Evolutionary conservation across 371 early-diverging fungal genomes (phyloP).

Genomic region (Apophysomyces variabilis): DNA sequence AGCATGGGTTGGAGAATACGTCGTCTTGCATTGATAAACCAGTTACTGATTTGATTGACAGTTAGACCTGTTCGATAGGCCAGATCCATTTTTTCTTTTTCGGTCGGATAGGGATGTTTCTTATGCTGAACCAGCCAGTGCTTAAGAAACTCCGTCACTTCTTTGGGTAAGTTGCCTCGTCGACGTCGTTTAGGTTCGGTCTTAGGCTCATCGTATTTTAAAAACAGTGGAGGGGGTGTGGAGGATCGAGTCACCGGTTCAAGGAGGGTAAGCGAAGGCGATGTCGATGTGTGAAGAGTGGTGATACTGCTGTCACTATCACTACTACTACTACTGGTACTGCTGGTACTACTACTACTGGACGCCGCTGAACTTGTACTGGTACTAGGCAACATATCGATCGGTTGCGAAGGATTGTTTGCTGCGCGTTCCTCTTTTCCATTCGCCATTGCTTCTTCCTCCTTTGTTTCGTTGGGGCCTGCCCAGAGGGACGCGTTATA

Average conservation of each 20-base stretch:
- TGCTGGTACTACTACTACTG: too few species aligned
- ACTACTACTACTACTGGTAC: neutral
- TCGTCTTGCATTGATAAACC: conserved; percentile 91
- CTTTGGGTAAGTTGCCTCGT: conserved; percentile 68
- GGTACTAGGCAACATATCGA: conserved; percentile 6
- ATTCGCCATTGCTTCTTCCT: neutral
- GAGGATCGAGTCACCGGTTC: conserved; percentile 6
- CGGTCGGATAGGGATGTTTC: conserved; percentile 84
- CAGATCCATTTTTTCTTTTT: conserved; percentile 73
- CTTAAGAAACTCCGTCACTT: conserved; percentile 68
- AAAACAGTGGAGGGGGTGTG: conserved; percentile 5
- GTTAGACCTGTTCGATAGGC: conserved; percentile 69
- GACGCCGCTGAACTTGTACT: neutral
- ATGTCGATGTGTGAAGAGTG: neutral
- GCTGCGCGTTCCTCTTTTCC: neutral
- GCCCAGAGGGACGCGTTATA: conserved; percentile 5
- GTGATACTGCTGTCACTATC: conserved; percentile 7
- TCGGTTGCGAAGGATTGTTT: neutral
- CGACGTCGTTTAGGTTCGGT: conserved; percentile 36
- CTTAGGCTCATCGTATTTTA: conserved; percentile 7
- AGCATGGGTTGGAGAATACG: conserved; percentile 63
- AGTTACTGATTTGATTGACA: conserved; percentile 84
- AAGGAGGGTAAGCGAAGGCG: neutral
- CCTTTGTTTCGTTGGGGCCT: neutral
- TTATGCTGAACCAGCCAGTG: conserved; percentile 79